Evolutionary conservation across 208 protist genomes (phyloP), one percentile per base, ranked within the genome.

Genomic region (Crithidia expoeki): DNA sequence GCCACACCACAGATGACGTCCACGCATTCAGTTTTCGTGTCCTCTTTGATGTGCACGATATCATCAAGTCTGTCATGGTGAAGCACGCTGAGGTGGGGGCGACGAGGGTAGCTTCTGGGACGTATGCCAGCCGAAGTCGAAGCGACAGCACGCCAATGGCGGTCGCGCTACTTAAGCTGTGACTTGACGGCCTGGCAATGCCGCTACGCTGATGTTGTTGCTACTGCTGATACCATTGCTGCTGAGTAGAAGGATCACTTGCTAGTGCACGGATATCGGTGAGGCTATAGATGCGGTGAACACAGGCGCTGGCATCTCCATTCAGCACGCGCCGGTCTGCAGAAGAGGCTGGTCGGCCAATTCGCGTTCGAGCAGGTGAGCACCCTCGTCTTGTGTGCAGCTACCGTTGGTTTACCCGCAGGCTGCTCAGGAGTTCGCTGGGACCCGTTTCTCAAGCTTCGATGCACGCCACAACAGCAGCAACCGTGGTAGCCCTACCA

Each of bases 361-460:
- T n/a, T 83, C 88, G 64, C 88, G 80, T 50, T 95, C 85, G 23
- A 95, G 75, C 68, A 92, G 77, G 1, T 88, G 87, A 61, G 94
- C 86, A n/a, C 90, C 83, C 65, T 90, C 83, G 27, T 94, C 84
- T 34, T 90, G 51, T 58, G 27, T 76, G 77, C 30, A 92, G 44
- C 47, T 90, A 85, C 6, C 32, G 68, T 32, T 77, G 63, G 53
- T 77, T 78, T 34, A 69, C 62, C 59, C 87, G 81, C 19, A 93
- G 60, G 33, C 65, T 55, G 16, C 56, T 60, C 7, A 68, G 53
- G 42, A 88, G 74, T 50, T 89, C 70, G 19, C 56, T 50, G 19
- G 93, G 68, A 0, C 76, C 74, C 21, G 59, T 36, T 59, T 93
- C 82, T 23, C 93, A 80, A 28, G 78, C 81, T 32, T 71, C 70